These are phyloP conservation scores for Potentilla sterilis DNA, from an alignment of 306 rosid species.

Conservation along the genomic window DNA sequence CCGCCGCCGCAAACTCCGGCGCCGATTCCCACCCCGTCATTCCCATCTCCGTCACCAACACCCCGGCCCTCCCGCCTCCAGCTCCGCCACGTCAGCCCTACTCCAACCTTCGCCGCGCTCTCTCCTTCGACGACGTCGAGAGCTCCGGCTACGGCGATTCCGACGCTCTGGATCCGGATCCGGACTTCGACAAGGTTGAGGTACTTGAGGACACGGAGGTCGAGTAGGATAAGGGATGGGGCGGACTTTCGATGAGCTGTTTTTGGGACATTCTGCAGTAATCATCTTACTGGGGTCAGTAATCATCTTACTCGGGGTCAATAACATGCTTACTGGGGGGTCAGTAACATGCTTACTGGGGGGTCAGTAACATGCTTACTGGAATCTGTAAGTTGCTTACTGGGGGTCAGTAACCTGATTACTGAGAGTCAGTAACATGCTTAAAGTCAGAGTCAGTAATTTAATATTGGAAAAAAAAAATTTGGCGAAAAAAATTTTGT, in stretches of 20 bases:
- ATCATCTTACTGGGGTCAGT: too few species aligned
- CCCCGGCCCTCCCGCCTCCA: slow-evolving; percentile 24
- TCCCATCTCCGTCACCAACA: slow-evolving; percentile 33
- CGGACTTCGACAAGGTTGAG: slow-evolving; percentile 25
- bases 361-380: too few species aligned
- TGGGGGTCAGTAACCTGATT: too few species aligned
- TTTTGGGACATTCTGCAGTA: slow-evolving; percentile 77
- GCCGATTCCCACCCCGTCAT: slow-evolving; percentile 18
- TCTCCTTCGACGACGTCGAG: slow-evolving; percentile 70
- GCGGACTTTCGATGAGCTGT: slow-evolving; percentile 57
- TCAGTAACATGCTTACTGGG: too few species aligned
- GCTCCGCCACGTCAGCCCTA: slow-evolving; percentile 34
- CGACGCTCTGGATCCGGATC: slow-evolving; percentile 22
- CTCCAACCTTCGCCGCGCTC: slow-evolving; percentile 66
- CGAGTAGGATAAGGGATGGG: slow-evolving; percentile 32
- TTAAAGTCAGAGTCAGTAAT: too few species aligned
- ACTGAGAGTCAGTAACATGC: too few species aligned
- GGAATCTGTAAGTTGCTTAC: too few species aligned
- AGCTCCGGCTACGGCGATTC: slow-evolving; percentile 26
- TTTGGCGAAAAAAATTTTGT: too few species aligned
- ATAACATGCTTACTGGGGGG: too few species aligned
- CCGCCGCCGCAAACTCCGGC: slow-evolving; percentile 32
- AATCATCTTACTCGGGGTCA: too few species aligned
- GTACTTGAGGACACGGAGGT: slow-evolving; percentile 22
- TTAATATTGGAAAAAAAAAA: too few species aligned